Evolutionary conservation across 1,284 basidiomycete genomes (phyloP).

Genomic region (Butyriboletus appendiculatus): DNA sequence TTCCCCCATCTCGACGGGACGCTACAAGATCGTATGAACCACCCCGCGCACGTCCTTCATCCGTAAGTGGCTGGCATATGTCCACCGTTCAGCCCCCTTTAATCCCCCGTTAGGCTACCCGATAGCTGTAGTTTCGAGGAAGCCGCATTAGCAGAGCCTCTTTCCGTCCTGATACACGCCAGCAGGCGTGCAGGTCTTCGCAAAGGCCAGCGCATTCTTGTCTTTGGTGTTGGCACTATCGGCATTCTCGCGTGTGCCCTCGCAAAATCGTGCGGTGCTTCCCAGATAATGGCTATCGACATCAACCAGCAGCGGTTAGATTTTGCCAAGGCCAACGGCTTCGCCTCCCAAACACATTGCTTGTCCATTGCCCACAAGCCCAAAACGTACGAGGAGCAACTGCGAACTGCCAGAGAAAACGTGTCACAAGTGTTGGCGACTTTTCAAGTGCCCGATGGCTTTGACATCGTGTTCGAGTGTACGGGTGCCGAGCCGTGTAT

Average conservation of each 20-base stretch:
- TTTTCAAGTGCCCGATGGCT: slow-evolving; percentile 73
- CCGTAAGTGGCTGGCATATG: slow-evolving; percentile 56
- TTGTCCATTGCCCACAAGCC: slow-evolving; percentile 53
- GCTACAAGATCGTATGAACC: slow-evolving; percentile 85
- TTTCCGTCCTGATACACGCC: slow-evolving; percentile 88
- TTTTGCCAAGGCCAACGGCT: slow-evolving; percentile 74
- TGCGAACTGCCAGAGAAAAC: slow-evolving; percentile 66
- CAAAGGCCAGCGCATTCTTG: slow-evolving; percentile 70
- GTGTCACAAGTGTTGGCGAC: slow-evolving; percentile 53
- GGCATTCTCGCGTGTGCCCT: slow-evolving; percentile 86
- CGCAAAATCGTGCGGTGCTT: slow-evolving; percentile 70
- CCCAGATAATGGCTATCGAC: slow-evolving; percentile 78
- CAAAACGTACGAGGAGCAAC: slow-evolving; percentile 61
- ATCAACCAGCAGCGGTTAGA: slow-evolving; percentile 81
- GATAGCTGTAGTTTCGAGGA: slow-evolving; percentile 73
- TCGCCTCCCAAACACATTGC: slow-evolving; percentile 74
- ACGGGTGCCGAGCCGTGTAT: slow-evolving; percentile 92
- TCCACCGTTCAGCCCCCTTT: slow-evolving; percentile 9
- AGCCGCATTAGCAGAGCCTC: slow-evolving; percentile 88
- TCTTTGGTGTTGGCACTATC: slow-evolving; percentile 91
- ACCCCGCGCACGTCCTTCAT: slow-evolving; percentile 83
- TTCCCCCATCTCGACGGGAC: slow-evolving; percentile 94
- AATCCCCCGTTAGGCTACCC: slow-evolving; percentile 60
- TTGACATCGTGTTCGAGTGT: slow-evolving; percentile 93
- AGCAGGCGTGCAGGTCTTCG: slow-evolving; percentile 66